A percentile compares a stretch with the other conserved stretches of the same genome.
These are phyloP conservation scores for Trichoderma sp. DNA, from an alignment of 2,329 filamentous ascomycete species.

Conservation along the genomic window DNA sequence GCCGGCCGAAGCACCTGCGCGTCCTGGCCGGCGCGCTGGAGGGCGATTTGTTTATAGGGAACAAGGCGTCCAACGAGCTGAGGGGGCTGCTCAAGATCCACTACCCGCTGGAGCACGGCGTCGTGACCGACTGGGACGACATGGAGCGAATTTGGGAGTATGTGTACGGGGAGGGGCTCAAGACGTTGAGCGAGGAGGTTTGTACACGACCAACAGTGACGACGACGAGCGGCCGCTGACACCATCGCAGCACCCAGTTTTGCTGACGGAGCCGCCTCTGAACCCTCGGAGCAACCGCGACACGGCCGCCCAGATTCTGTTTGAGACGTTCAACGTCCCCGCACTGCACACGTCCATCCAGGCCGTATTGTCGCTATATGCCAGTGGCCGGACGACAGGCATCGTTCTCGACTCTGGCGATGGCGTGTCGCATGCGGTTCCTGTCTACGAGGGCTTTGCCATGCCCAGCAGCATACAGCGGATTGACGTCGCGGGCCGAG, in stretches of 20 bases:
- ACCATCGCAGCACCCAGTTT: slow-evolving; percentile 76
- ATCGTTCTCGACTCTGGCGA: slow-evolving; percentile 95
- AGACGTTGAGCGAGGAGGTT: slow-evolving; percentile 95
- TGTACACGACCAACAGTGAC: slow-evolving; percentile 14
- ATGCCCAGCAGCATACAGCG: slow-evolving; percentile 93
- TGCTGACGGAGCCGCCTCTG: slow-evolving; percentile 91
- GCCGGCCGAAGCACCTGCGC: slow-evolving; percentile 88
- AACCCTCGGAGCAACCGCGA: slow-evolving; percentile 96
- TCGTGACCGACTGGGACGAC: slow-evolving; percentile 99
- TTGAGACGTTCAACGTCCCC: slow-evolving; percentile 98
- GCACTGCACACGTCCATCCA: slow-evolving; percentile 96
- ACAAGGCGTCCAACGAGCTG: slow-evolving; percentile 81
- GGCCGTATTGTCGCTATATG: slow-evolving; percentile 92
- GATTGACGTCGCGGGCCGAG: slow-evolving; percentile 92
- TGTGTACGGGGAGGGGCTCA: slow-evolving; percentile 92
- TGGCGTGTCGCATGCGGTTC: slow-evolving; percentile 94
- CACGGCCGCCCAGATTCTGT: slow-evolving; percentile 93
- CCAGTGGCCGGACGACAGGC: slow-evolving; percentile 90
- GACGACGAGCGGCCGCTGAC: slow-evolving; percentile 10
- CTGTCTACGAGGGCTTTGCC: slow-evolving; percentile 96
- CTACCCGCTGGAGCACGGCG: slow-evolving; percentile 94
- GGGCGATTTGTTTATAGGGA: slow-evolving; percentile 95
- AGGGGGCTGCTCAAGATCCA: slow-evolving; percentile 91
- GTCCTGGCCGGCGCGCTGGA: slow-evolving; percentile 95
- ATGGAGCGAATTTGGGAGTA: slow-evolving; percentile 99